Percentiles rank a stretch among this genome's conserved stretches.
Evolutionary conservation across 2,329 filamentous ascomycete species (phyloP).

Genomic region (Ophiostoma himal-ulmi): DNA sequence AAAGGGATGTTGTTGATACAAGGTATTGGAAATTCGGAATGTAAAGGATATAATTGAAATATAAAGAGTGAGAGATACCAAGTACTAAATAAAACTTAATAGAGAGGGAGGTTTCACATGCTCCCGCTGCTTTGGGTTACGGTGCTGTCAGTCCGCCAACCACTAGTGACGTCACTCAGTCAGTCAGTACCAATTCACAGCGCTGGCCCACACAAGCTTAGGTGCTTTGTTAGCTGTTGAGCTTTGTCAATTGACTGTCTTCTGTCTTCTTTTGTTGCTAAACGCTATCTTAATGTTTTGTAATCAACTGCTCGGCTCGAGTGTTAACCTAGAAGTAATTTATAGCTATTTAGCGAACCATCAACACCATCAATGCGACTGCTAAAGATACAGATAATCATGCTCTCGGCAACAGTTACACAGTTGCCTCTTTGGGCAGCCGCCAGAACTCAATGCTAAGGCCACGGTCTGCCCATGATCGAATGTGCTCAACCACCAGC

Average conservation of each 20-base stretch:
- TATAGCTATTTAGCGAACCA: neutral
- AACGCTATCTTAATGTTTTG: too few species aligned
- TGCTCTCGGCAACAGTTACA: neutral
- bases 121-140: neutral
- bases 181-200: neutral
- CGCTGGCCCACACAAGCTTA: neutral
- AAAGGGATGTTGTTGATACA: neutral
- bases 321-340: too few species aligned
- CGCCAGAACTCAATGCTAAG: constrained; percentile 31
- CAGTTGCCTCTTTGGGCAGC: constrained; percentile 21
- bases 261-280: too few species aligned
- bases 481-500: neutral
- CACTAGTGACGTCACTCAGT: constrained; percentile 8
- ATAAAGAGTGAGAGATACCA: neutral
- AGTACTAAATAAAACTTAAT: neutral
- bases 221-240: neutral
- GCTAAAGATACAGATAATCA: constrained; percentile 6
- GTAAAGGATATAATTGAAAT: neutral
- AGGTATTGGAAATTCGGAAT: neutral
- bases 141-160: neutral
- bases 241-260: neutral
- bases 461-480: constrained; percentile 22
- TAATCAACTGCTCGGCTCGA: too few species aligned
- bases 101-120: neutral
- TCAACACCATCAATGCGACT: neutral